A percentile compares a stretch with the other conserved stretches of the same genome.
Conservation (phyloP, 306 rosid species). For the Vicia faba region DNA sequence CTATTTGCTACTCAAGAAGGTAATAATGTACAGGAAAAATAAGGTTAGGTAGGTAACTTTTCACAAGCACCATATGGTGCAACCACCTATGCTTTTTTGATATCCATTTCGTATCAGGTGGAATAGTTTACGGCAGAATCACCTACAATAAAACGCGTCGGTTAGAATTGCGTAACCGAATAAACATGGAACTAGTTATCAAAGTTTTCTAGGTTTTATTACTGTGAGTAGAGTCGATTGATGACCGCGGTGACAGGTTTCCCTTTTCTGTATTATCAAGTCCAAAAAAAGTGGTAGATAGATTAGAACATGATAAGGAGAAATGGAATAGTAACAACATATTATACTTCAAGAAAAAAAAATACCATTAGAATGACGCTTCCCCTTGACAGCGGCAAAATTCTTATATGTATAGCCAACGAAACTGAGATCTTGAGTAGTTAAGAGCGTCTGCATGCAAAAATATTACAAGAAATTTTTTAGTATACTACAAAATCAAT, state of each 20-base stretch:
- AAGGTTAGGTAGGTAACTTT: constrained; percentile 24
- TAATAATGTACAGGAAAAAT: constrained; percentile 31
- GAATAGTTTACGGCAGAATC: constrained; percentile 60
- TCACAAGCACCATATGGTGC: constrained; percentile 41
- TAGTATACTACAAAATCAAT: constrained; percentile 11
- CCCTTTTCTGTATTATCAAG: constrained; percentile 48
- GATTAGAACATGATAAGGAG: constrained; percentile 10
- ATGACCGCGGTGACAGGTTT: constrained; percentile 47
- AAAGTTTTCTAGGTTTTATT: constrained; percentile 37
- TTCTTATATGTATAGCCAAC: constrained; percentile 97
- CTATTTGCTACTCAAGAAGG: constrained; percentile 34
- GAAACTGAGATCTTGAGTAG: constrained; percentile 88
- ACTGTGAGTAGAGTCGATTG: constrained; percentile 64
- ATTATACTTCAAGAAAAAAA: constrained; percentile 24
- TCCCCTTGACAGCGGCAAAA: constrained; percentile 86
- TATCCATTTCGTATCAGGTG: constrained; percentile 35
- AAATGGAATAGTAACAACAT: background rate
- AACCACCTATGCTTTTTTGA: constrained; percentile 33
- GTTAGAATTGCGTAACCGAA: constrained; percentile 26
- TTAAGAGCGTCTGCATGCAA: constrained; percentile 62
- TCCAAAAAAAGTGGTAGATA: constrained; percentile 22
- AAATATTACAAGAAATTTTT: constrained; percentile 22
- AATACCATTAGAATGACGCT: constrained; percentile 57
- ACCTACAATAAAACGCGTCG: constrained; percentile 48
- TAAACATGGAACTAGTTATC: background rate